Evolutionary conservation across 257 asterid species (phyloP).

Genomic region (Solanum etuberosum): DNA sequence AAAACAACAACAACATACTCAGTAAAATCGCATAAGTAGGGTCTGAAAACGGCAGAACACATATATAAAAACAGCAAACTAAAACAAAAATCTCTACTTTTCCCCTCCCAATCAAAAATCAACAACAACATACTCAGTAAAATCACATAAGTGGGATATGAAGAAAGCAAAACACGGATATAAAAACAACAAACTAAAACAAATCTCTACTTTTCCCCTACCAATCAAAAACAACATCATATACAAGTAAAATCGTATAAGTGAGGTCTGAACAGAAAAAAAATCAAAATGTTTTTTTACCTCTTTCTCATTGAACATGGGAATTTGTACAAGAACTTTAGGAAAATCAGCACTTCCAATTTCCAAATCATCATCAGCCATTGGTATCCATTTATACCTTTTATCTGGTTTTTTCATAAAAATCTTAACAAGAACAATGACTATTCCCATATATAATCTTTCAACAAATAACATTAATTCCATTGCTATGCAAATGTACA

Average conservation of each 20-base stretch:
- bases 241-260: neutral
- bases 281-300: slow-evolving; percentile 13
- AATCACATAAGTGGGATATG: neutral
- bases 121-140: neutral
- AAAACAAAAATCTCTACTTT: neutral
- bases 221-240: neutral
- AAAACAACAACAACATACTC: neutral
- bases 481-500: slow-evolving; percentile 72
- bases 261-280: neutral
- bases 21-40: neutral
- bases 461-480: slow-evolving; percentile 82
- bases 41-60: neutral
- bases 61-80: neutral
- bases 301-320: slow-evolving; percentile 90
- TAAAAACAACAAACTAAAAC: neutral
- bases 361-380: slow-evolving; percentile 80
- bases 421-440: slow-evolving; percentile 62
- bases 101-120: neutral
- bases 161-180: no score
- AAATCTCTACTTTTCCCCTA: neutral
- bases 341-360: slow-evolving; percentile 47
- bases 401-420: slow-evolving; percentile 82
- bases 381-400: slow-evolving; percentile 68
- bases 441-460: slow-evolving; percentile 89
- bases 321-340: slow-evolving; percentile 80